phyloP scores from a whole-genome alignment of 73 alveolate genomes.

The Stentor roeselii region DNA sequence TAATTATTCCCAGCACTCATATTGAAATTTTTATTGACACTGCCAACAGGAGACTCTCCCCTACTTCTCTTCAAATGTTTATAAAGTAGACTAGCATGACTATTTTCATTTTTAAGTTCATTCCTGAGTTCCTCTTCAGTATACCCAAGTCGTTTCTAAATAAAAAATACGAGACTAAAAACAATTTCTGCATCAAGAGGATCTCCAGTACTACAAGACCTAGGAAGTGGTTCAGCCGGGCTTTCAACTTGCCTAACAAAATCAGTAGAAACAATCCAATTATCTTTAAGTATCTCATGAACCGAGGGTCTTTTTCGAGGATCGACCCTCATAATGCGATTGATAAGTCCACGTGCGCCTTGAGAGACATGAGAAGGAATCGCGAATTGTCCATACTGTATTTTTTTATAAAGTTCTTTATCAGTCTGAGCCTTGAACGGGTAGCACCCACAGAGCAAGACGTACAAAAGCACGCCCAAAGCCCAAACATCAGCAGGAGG shows the following conservation, averaged over 20 bases:
- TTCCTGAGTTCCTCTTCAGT: constrained; percentile 16
- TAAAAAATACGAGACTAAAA: not conserved
- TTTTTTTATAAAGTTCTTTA: constrained; percentile 5
- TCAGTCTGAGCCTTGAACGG: constrained; percentile 65
- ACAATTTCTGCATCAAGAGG: constrained; percentile 15
- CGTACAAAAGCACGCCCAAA: constrained; percentile 65
- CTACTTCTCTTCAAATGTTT: not conserved
- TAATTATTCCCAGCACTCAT: constrained; percentile 4
- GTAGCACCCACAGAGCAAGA: constrained; percentile 68
- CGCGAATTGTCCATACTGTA: constrained; percentile 3
- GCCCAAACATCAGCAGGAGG: constrained; percentile 85
- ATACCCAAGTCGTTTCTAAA: constrained; percentile 19
- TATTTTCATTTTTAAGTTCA: not conserved
- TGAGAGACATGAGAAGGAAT: not conserved
- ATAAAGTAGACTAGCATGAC: not conserved
- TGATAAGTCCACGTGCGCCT: not conserved
- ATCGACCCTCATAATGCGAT: not conserved
- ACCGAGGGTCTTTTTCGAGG: not conserved
- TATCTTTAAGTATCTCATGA: not conserved
- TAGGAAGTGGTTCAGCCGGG: not conserved
- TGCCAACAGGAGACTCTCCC: not conserved
- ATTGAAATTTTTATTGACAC: not conserved
- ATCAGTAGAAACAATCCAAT: not conserved
- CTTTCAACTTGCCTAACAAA: not conserved
- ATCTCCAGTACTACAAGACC: constrained; percentile 1